phyloP scores from a whole-genome alignment of 2,329 filamentous ascomycete genomes.

The Davidsoniella virescens region DNA sequence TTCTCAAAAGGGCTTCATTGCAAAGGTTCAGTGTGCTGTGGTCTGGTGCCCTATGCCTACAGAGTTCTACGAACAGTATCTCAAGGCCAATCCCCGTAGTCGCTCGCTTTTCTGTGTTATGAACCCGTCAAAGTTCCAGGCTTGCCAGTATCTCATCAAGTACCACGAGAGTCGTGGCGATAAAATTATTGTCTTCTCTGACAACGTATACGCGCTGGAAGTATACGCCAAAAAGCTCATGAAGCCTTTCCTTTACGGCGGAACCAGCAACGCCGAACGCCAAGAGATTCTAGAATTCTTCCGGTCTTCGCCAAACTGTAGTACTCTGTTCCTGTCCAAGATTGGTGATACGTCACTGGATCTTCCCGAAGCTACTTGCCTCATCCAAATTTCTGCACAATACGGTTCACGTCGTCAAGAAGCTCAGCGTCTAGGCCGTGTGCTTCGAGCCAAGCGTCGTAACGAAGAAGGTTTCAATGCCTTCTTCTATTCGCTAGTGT shows the following conservation, averaged over 20 bases:
- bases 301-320: slow-evolving; percentile 76
- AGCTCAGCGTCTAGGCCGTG: slow-evolving; percentile 81
- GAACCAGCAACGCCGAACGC: slow-evolving; percentile 71
- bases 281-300: slow-evolving; percentile 84
- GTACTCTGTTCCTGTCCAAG: slow-evolving; percentile 90
- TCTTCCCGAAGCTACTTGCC: slow-evolving; percentile 83
- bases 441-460: slow-evolving; percentile 82
- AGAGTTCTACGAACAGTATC: slow-evolving; percentile 92
- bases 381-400: slow-evolving; percentile 95
- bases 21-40: slow-evolving; percentile 91
- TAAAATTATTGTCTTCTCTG: slow-evolving; percentile 96
- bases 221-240: slow-evolving; percentile 68
- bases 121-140: slow-evolving; percentile 95
- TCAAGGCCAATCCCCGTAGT: slow-evolving; percentile 44
- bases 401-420: slow-evolving; percentile 95
- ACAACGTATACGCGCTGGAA: slow-evolving; percentile 86
- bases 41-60: slow-evolving; percentile 99
- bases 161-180: slow-evolving; percentile 90
- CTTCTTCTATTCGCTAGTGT: slow-evolving; percentile 95
- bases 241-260: slow-evolving; percentile 85
- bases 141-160: slow-evolving; percentile 94
- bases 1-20: slow-evolving; percentile 91
- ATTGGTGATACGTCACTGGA: slow-evolving; percentile 98
- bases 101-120: slow-evolving; percentile 64
- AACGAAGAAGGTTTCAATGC: slow-evolving; percentile 98